Evolutionary conservation across 805 yeast species (phyloP).

Genomic region (Starmerella floris): DNA sequence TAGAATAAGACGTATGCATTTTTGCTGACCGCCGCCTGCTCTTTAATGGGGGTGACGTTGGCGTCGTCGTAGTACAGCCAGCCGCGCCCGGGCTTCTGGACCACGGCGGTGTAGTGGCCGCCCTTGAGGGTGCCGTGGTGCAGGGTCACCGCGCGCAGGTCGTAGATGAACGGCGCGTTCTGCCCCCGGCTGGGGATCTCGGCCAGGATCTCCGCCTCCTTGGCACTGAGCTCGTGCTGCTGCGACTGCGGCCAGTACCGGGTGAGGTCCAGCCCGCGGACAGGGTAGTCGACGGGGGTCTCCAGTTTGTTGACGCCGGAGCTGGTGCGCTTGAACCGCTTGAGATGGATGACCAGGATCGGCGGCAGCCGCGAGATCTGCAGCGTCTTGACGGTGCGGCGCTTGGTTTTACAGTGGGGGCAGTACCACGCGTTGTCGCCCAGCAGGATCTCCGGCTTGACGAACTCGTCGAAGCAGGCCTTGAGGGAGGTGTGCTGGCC

Average conservation of each 20-base stretch:
- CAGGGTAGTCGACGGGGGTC: slow-evolving; percentile 55
- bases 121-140: slow-evolving; percentile 72
- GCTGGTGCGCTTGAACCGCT: slow-evolving; percentile 47
- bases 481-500: slow-evolving; percentile 32
- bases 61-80: slow-evolving; percentile 84
- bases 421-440: slow-evolving; percentile 79
- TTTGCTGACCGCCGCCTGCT: slow-evolving; percentile 43
- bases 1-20: slow-evolving; percentile 80
- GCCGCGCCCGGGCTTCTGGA: slow-evolving; percentile 45
- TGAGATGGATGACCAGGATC: slow-evolving; percentile 68
- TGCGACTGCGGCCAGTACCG: slow-evolving; percentile 49
- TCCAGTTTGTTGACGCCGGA: slow-evolving; percentile 41
- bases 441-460: slow-evolving; percentile 57
- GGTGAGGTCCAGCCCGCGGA: slow-evolving; percentile 46
- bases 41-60: slow-evolving; percentile 38
- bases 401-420: slow-evolving; percentile 52
- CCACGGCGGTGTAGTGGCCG: slow-evolving; percentile 82
- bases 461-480: slow-evolving; percentile 66
- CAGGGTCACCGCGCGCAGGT: slow-evolving; percentile 66
- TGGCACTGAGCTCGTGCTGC: slow-evolving; percentile 12
- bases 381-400: slow-evolving; percentile 54
- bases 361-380: slow-evolving; percentile 67
- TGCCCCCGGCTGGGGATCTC: slow-evolving; percentile 58
- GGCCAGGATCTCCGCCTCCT: slow-evolving; percentile 36
- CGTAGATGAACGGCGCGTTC: slow-evolving; percentile 64